phyloP scores from a whole-genome alignment of 441 rosid species.

The Aleurites moluccanus region DNA sequence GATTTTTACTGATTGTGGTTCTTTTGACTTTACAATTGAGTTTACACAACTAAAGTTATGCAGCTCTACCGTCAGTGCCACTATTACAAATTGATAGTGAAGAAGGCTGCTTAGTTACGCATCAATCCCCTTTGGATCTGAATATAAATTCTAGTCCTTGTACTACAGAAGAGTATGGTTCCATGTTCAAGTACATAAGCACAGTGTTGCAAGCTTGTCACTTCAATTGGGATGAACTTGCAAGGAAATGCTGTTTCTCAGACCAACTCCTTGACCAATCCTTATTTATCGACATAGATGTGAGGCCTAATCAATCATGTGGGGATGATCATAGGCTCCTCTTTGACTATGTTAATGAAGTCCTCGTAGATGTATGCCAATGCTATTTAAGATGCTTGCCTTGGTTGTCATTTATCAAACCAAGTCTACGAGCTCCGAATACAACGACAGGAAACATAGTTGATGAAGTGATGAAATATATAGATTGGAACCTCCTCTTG shows the following conservation, averaged over 20 bases:
- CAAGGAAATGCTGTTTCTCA: slow-evolving; percentile 36
- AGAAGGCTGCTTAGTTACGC: slow-evolving; percentile 26
- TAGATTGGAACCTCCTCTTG: slow-evolving; percentile 48
- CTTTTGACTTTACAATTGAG: neutral
- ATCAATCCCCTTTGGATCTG: neutral
- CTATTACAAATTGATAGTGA: slow-evolving; percentile 25
- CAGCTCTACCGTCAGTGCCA: slow-evolving; percentile 35
- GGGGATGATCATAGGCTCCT: slow-evolving; percentile 38
- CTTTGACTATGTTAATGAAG: slow-evolving; percentile 55
- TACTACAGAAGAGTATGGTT: slow-evolving; percentile 28
- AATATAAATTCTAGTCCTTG: slow-evolving; percentile 16
- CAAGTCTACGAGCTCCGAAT: slow-evolving; percentile 13
- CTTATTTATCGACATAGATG: slow-evolving; percentile 34
- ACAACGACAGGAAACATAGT: slow-evolving; percentile 32
- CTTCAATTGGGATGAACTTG: slow-evolving; percentile 60
- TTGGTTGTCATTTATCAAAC: slow-evolving; percentile 37
- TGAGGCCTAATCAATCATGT: slow-evolving; percentile 18
- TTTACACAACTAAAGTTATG: slow-evolving; percentile 21
- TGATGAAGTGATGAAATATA: slow-evolving; percentile 48
- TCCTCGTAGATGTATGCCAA: slow-evolving; percentile 44
- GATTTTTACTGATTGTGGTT: neutral
- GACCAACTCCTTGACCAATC: slow-evolving; percentile 44
- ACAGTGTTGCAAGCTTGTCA: slow-evolving; percentile 45
- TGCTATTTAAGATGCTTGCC: slow-evolving; percentile 42
- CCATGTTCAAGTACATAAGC: slow-evolving; percentile 39